Evolutionary conservation across 306 rosid species (phyloP).

Genomic region (Ochetophila trinervis): DNA sequence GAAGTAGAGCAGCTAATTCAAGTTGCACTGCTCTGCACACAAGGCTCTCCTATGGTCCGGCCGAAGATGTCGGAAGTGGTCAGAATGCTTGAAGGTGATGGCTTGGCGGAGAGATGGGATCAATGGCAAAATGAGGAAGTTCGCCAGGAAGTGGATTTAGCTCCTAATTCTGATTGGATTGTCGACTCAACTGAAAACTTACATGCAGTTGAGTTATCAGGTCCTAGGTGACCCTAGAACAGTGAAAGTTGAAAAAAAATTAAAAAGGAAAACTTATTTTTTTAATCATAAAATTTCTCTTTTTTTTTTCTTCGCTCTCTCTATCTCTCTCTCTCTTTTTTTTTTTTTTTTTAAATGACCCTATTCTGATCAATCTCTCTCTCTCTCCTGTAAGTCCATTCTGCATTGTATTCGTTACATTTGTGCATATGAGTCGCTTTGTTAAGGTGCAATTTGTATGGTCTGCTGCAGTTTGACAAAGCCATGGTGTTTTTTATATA

Average conservation of each 20-base stretch:
- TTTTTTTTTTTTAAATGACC: constrained; percentile 28
- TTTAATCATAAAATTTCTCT: constrained; percentile 46
- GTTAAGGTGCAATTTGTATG: constrained; percentile 60
- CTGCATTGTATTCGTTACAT: constrained; percentile 70
- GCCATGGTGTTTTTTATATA: constrained; percentile 27
- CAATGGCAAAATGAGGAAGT: constrained; percentile 98
- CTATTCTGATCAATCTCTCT: constrained; percentile 40
- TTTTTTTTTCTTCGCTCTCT: constrained; percentile 23
- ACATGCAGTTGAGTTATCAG: constrained; percentile 94
- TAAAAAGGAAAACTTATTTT: constrained; percentile 38
- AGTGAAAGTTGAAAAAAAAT: constrained; percentile 25
- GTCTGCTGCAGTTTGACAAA: constrained; percentile 45
- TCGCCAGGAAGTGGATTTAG: constrained; percentile 85
- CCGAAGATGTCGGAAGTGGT: constrained; percentile 99
- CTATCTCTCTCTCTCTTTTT: not conserved
- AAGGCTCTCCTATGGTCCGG: constrained; percentile 92
- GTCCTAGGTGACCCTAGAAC: constrained; percentile 85
- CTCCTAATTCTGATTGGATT: constrained; percentile 87
- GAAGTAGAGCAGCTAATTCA: constrained; percentile 98
- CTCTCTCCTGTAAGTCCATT: constrained; percentile 38
- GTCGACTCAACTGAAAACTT: constrained; percentile 93
- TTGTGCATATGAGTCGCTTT: constrained; percentile 86
- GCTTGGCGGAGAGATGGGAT: constrained; percentile 98
- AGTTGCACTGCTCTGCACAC: constrained; percentile 95
- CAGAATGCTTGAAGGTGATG: constrained; percentile 98